Percentiles rank a stretch among this genome's conserved stretches.
These are phyloP conservation scores for Chalaropsis thielavioides DNA, from an alignment of 2,329 filamentous ascomycete genomes.

Conservation along the genomic window DNA sequence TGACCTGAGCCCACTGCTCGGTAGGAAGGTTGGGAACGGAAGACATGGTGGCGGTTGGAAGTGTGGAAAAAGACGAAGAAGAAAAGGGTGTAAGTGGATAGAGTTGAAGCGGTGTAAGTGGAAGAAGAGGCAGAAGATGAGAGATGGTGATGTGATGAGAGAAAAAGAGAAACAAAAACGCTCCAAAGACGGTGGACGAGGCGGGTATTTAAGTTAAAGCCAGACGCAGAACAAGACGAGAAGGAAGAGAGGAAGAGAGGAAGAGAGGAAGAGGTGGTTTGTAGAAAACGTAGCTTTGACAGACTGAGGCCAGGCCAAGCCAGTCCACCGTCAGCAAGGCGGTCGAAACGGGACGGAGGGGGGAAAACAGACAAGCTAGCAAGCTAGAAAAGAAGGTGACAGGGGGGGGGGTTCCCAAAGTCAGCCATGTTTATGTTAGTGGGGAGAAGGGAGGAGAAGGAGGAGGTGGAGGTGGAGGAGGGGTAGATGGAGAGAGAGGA, in stretches of 20 bases:
- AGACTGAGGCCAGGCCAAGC: background rate
- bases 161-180: slow-evolving; percentile 3
- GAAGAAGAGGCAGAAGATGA: slow-evolving; percentile 5
- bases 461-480: background rate
- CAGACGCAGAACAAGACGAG: background rate
- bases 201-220: slow-evolving; percentile 15
- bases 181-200: slow-evolving; percentile 6
- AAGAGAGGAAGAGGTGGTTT: background rate
- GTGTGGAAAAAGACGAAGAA: slow-evolving; percentile 13
- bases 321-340: background rate
- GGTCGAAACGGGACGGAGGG: background rate
- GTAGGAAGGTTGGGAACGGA: slow-evolving; percentile 44
- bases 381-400: background rate
- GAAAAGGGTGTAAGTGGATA: background rate
- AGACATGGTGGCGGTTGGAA: slow-evolving; percentile 22
- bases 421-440: background rate
- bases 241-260: background rate
- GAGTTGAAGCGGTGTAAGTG: background rate
- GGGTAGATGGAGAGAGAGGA: background rate
- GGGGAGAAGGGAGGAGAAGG: background rate
- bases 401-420: background rate
- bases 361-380: background rate
- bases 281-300: background rate
- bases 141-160: slow-evolving; percentile 4
- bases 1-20: slow-evolving; percentile 83